Base-by-base conservation (phyloP, 2,329 filamentous ascomycete species). In the Hypoxylon sp. region DNA sequence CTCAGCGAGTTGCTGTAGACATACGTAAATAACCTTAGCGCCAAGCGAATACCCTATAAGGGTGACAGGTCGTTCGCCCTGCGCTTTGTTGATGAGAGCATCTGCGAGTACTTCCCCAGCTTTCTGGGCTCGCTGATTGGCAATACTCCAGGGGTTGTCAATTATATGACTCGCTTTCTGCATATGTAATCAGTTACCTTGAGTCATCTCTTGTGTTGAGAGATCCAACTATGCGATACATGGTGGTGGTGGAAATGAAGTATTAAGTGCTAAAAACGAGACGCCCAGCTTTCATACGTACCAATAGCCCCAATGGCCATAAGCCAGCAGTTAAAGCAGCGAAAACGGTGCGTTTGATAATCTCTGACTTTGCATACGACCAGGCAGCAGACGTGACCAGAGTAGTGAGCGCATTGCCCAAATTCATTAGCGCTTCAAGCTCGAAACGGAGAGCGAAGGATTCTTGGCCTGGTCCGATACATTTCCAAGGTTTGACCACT, bases 391-490 rank as follows among this genome's bases (percentile, higher is more conserved):
- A 94, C 70, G 90, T 93, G 54, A 97, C 88, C 72, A 97, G 88
- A 1, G 89, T 90, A 65, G 92, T 90, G 69, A 98, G 88, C 0
- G 93, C 90, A 70, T 88, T 91, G 0, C 94, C 95, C 1, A 98
- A 86, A 60, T 91, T 93, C 74, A 91, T 84, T 33, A 98, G 82
- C 0, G 92, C 87, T 55, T 93, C 88, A 8, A 93, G 85, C 78
- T 98, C 96, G 88, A 92, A 98, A 29, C 92, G 88, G 14, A 98
- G 83, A 5, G 91, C 92, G 76, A 97, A 98, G 0, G 91, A 88
- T 79, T 98, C 95, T 69, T 92, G 84, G 22, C 86, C 84, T 14
- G 70, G 35, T 1, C 91, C 92, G 22, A 98, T 82, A 26, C 91
- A 90, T 57, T 87, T 87, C 95, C 95, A 98, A 0, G 93, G 93